These are phyloP conservation scores for Haplographium delicatum DNA, from an alignment of 495 filamentous ascomycete genomes.

Conservation along the genomic window DNA sequence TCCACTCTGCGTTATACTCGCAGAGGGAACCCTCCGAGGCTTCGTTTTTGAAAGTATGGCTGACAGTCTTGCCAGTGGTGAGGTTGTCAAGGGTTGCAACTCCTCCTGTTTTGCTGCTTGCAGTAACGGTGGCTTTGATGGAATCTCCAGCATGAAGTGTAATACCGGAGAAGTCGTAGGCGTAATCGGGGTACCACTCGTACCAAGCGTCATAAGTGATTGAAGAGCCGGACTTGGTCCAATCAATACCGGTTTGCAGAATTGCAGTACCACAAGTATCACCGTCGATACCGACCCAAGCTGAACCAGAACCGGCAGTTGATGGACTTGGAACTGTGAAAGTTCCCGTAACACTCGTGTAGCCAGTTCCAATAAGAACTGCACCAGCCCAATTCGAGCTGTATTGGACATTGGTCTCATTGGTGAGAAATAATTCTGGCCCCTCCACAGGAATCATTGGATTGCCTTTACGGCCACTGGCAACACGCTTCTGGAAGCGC, in stretches of 20 bases:
- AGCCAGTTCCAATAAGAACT: conserved; percentile 24
- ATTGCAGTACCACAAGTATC: conserved; percentile 53
- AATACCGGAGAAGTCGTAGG: conserved; percentile 54
- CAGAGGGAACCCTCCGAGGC: conserved; percentile 10
- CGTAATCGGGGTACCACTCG: conserved; percentile 59
- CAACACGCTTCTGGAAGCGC: neutral
- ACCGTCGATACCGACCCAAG: conserved; percentile 66
- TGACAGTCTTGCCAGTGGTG: conserved; percentile 48
- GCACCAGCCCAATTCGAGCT: conserved; percentile 55
- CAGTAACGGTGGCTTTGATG: conserved; percentile 51
- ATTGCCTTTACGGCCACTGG: neutral
- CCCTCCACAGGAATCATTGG: neutral
- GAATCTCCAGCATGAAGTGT: conserved; percentile 20
- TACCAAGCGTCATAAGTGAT: conserved; percentile 59
- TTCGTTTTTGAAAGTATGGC: conserved; percentile 42
- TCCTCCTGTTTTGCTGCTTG: conserved; percentile 44
- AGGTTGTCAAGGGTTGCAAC: conserved; percentile 51
- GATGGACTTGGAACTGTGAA: conserved; percentile 49
- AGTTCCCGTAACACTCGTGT: conserved; percentile 47
- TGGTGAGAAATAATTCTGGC: neutral
- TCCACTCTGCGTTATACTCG: conserved; percentile 34
- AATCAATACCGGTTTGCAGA: conserved; percentile 58
- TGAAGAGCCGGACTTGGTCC: conserved; percentile 36
- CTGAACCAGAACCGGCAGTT: conserved; percentile 40
- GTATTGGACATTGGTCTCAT: conserved; percentile 30